Conservation (phyloP, 116 monocot species). For the Trichopus zeylanicus region DNA sequence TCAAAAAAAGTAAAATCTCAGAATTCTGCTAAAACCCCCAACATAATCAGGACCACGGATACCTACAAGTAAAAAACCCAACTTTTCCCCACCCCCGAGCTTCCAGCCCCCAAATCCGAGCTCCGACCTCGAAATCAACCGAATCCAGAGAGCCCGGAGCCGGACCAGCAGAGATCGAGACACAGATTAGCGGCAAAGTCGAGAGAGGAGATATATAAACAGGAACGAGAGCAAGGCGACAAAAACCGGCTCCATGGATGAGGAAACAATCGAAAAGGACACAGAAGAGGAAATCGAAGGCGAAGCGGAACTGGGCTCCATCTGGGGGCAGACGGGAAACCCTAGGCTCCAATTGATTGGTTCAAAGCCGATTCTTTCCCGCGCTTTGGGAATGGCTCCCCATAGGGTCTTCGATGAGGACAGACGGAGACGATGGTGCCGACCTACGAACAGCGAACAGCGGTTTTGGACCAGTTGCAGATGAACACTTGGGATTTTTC, state of each 20-base stretch:
- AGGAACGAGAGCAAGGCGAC: not conserved
- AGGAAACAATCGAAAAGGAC: not conserved
- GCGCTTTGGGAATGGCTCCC: not conserved
- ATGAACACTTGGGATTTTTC: too few relatives aligned
- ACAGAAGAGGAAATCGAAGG: not conserved
- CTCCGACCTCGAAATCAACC: too few relatives aligned
- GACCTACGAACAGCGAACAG: not conserved
- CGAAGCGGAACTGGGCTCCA: not conserved
- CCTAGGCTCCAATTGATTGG: not conserved
- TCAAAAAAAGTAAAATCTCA: too few relatives aligned
- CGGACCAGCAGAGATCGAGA: too few relatives aligned
- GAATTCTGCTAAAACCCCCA: too few relatives aligned
- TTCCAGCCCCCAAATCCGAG: too few relatives aligned
- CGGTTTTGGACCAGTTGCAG: not conserved
- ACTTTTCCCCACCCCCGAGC: too few relatives aligned
- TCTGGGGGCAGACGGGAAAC: not conserved
- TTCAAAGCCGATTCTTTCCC: not conserved
- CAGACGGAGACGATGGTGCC: not conserved
- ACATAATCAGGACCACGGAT: too few relatives aligned
- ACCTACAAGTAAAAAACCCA: too few relatives aligned
- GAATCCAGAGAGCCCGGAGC: too few relatives aligned
- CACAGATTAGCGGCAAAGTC: not conserved
- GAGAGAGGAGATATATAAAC: too few relatives aligned
- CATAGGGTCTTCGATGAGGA: too few relatives aligned
- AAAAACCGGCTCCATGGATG: not conserved